Evolutionary conservation across 306 rosid species (phyloP).

Genomic region (Cicer cuneatum): DNA sequence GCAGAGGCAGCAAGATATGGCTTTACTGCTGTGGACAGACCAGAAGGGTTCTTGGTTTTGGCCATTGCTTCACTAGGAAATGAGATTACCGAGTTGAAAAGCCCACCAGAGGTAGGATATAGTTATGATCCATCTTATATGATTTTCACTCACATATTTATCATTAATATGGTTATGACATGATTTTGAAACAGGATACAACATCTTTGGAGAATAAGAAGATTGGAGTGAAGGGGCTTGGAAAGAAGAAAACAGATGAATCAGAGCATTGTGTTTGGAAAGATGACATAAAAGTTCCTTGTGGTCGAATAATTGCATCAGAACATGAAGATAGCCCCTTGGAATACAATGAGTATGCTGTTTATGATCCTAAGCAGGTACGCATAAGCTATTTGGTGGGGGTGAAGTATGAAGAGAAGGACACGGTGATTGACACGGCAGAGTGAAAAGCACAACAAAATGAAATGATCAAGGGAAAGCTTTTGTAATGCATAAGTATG

Average conservation of each 20-base stretch:
- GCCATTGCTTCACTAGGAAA: constrained; percentile 83
- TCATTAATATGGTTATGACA: background rate
- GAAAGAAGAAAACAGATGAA: constrained; percentile 77
- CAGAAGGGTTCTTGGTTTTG: constrained; percentile 85
- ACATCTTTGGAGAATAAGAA: constrained; percentile 65
- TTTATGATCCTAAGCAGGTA: constrained; percentile 75
- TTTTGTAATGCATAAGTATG: constrained; percentile 12
- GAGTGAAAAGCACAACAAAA: constrained; percentile 40
- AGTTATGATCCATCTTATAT: background rate
- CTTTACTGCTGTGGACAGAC: constrained; percentile 80
- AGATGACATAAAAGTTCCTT: constrained; percentile 82
- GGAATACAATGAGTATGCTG: constrained; percentile 80
- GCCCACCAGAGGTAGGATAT: constrained; percentile 58
- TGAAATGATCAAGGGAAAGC: background rate
- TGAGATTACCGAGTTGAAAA: constrained; percentile 53
- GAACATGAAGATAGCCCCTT: constrained; percentile 67
- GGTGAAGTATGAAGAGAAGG: constrained; percentile 74
- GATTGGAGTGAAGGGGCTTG: constrained; percentile 71
- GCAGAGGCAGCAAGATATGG: constrained; percentile 85
- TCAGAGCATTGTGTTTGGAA: constrained; percentile 81
- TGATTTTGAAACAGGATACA: constrained; percentile 58
- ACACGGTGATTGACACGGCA: constrained; percentile 53
- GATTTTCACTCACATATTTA: background rate
- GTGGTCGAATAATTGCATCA: constrained; percentile 65
- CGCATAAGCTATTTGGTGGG: constrained; percentile 78